Evolutionary conservation across 108 stramenopile species (phyloP).

Genomic region (Discostella pseudostelligera): DNA sequence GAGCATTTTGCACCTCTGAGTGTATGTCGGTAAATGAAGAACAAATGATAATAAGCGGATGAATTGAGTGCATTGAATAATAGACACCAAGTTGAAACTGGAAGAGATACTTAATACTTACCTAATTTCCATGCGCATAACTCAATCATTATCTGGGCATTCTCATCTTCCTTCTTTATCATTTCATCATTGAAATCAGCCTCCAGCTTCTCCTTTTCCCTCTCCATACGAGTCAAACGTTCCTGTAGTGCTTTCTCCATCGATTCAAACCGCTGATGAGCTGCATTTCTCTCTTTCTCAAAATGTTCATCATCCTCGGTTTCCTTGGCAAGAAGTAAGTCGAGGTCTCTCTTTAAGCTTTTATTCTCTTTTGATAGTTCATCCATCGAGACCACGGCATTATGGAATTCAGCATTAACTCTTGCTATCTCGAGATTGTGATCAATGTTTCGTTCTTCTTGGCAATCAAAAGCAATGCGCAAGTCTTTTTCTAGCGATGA

Average conservation of each 20-base stretch:
- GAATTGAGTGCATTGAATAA: neutral
- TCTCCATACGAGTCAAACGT: slow-evolving; percentile 31
- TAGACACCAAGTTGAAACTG: no score
- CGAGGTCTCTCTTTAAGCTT: slow-evolving; percentile 23
- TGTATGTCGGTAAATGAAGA: neutral
- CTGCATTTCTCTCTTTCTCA: slow-evolving; percentile 40
- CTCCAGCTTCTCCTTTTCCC: slow-evolving; percentile 37
- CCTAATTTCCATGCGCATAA: slow-evolving; percentile 46
- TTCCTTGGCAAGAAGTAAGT: slow-evolving; percentile 13
- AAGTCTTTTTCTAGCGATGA: slow-evolving; percentile 22
- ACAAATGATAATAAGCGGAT: neutral
- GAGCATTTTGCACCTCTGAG: slow-evolving; percentile 47
- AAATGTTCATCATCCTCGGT: slow-evolving; percentile 26
- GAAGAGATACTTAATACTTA: neutral
- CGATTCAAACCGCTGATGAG: slow-evolving; percentile 44
- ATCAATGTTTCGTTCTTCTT: slow-evolving; percentile 20
- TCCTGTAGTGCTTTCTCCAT: slow-evolving; percentile 48
- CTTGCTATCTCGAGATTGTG: slow-evolving; percentile 36
- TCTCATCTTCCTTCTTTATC: slow-evolving; percentile 15
- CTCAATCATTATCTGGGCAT: slow-evolving; percentile 31
- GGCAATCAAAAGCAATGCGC: slow-evolving; percentile 12
- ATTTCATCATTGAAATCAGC: slow-evolving; percentile 31
- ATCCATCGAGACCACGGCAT: slow-evolving; percentile 27
- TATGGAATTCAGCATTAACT: slow-evolving; percentile 35
- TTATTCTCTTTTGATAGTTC: slow-evolving; percentile 36